Conservation (phyloP, 225 moss, liverwort and hornwort genomes). For the Anthoceros angustus region DNA sequence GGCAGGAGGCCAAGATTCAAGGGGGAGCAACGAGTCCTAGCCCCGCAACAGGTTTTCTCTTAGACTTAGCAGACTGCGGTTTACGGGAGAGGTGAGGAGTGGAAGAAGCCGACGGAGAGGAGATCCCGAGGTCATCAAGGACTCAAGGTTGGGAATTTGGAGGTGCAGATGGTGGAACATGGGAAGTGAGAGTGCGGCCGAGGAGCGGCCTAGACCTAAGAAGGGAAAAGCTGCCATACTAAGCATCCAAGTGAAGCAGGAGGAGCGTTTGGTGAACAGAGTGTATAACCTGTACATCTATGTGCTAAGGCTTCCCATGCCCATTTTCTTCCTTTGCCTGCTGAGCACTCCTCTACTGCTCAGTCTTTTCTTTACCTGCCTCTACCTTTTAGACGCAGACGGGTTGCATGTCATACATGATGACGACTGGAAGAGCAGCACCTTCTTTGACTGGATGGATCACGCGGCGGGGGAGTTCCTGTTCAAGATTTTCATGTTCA, state of each 20-base stretch:
- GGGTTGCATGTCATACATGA: constrained; percentile 30
- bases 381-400: constrained; percentile 41
- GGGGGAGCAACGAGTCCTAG: too few relatives aligned
- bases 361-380: constrained; percentile 45
- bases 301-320: constrained; percentile 38
- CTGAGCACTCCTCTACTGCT: constrained; percentile 34
- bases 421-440: constrained; percentile 12
- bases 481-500: constrained; percentile 47
- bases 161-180: too few relatives aligned
- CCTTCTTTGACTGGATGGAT: constrained; percentile 21
- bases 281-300: constrained; percentile 32
- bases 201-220: background rate
- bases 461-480: constrained; percentile 10
- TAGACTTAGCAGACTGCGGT: too few relatives aligned
- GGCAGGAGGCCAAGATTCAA: too few relatives aligned
- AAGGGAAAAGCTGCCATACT: background rate
- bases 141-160: too few relatives aligned
- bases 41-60: too few relatives aligned
- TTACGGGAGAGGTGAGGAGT: too few relatives aligned
- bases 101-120: too few relatives aligned
- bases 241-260: constrained; percentile 28
- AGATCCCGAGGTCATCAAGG: too few relatives aligned
- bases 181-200: background rate
- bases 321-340: constrained; percentile 34
- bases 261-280: constrained; percentile 18